These are phyloP conservation scores for Macrophomina tecta DNA, from an alignment of 2,329 filamentous ascomycete species.

Conservation along the genomic window DNA sequence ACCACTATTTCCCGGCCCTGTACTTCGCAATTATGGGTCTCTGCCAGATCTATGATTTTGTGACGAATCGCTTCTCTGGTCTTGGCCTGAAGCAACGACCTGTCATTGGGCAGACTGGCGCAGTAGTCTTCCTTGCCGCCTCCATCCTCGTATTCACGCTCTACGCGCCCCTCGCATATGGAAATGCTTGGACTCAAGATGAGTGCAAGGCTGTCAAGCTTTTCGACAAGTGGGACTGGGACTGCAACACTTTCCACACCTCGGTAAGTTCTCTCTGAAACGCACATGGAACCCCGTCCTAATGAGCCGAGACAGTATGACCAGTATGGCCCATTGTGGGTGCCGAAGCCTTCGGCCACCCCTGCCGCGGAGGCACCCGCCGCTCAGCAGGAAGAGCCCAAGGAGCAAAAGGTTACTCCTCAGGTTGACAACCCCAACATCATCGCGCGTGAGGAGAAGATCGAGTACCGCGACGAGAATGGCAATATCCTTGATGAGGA, in stretches of 20 bases:
- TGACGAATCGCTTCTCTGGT: constrained; percentile 72
- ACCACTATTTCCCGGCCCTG: constrained; percentile 97
- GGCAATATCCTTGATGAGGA: constrained; percentile 86
- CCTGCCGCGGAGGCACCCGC: constrained; percentile 32
- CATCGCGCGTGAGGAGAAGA: constrained; percentile 72
- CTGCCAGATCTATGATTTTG: constrained; percentile 87
- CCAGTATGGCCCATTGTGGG: constrained; percentile 34
- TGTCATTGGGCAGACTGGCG: constrained; percentile 74
- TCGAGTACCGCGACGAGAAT: constrained; percentile 94
- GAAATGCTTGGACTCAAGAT: constrained; percentile 89
- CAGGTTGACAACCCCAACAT: constrained; percentile 42
- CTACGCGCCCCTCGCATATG: constrained; percentile 90
- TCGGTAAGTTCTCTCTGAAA: constrained; percentile 68
- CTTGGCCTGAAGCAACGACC: constrained; percentile 73
- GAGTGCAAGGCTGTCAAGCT: constrained; percentile 89
- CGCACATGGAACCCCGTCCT: not conserved
- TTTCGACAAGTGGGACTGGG: constrained; percentile 91
- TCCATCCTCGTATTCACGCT: constrained; percentile 79
- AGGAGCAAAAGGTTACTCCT: constrained; percentile 40
- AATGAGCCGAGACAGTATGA: constrained; percentile 29
- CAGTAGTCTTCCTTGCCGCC: constrained; percentile 74
- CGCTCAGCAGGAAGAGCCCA: constrained; percentile 32
- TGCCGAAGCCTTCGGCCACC: constrained; percentile 33
- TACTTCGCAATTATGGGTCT: constrained; percentile 93
- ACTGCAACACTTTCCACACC: constrained; percentile 91